Base-by-base conservation (phyloP, 805 yeast genomes). In the Clavispora santaluciae region DNA sequence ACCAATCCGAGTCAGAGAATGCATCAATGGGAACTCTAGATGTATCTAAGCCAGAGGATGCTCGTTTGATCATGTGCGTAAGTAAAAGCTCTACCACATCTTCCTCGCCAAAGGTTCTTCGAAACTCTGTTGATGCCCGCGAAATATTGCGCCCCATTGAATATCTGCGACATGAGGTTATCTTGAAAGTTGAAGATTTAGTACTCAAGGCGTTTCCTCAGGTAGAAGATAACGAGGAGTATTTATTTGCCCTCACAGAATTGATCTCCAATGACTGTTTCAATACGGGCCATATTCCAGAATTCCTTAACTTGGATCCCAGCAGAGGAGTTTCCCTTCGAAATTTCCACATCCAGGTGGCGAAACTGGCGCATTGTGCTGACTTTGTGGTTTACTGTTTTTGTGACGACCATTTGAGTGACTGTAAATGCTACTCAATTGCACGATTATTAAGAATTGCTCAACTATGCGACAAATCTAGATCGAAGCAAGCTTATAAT, bases 301-400 rank as follows among this genome's bases (percentile, higher is more conserved):
- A 67, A 7, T 83, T 86, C 51, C 63, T 73, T 38, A 69, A 75
- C 43, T 57, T 81, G 52, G 90, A 84, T 50, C 91, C 89, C 12
- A 77, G 71, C 42, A 68, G 74, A 33, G 93, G 95, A 4, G 80
- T 86, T 5, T 78, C 87, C 3, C 71, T 89, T 40, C 73, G 97
- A 47, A 86, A 90, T 56, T 90, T 89, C 60, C 88, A 86, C 55
- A 78, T 85, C 42, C 98, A 91, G 62, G 84, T 81, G 15, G 75
- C 88, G n/a, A 89, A 88, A 56, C 66, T 83, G 45, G 84, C 93
- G 24, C 69, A 78, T 21, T 69, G 88, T 8, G 73, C 93, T 0
- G 95, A 86, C 55, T 76, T 88, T 38, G 66, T 87, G 5, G 77
- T 90, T n/a, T 91, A 89, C 58, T 50, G 54, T 24, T 24, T 38